Percentiles rank a stretch among this genome's conserved stretches.
Conservation (phyloP, 1,284 basidiomycete species). For the Ceratobasidium sp. region DNA sequence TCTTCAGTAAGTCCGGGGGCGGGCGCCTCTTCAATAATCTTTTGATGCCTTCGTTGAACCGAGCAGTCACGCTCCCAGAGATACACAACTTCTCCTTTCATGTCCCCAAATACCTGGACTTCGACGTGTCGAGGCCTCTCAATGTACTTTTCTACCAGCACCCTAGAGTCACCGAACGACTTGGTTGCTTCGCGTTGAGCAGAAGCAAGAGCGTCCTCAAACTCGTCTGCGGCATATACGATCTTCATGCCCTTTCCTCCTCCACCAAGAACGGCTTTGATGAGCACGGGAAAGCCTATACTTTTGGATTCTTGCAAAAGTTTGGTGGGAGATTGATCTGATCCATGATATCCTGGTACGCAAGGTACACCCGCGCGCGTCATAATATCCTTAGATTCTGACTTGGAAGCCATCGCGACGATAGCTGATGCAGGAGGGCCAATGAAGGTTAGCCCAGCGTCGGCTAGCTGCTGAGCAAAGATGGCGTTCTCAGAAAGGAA, state of each 20-base stretch:
- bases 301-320: conserved; percentile 76
- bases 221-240: conserved; percentile 75
- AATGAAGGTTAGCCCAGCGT: conserved; percentile 94
- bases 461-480: conserved; percentile 87
- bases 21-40: conserved; percentile 95
- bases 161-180: conserved; percentile 86
- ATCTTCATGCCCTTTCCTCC: conserved; percentile 98
- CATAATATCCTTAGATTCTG: conserved; percentile 94
- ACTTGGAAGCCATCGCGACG: conserved; percentile 92
- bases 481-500: conserved; percentile 93
- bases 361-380: conserved; percentile 90
- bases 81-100: conserved; percentile 80
- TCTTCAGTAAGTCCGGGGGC: conserved; percentile 86
- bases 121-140: conserved; percentile 87
- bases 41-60: conserved; percentile 93
- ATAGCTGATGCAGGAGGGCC: conserved; percentile 95
- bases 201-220: conserved; percentile 81
- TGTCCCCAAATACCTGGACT: conserved; percentile 91
- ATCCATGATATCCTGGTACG: conserved; percentile 90
- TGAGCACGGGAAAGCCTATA: conserved; percentile 91
- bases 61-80: conserved; percentile 96
- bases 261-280: conserved; percentile 96
- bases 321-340: conserved; percentile 75
- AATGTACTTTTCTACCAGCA: conserved; percentile 89
- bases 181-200: conserved; percentile 90